Evolutionary conservation across 73 alveolate genomes (phyloP), one percentile per base, ranked within the genome.

Genomic region (Paramecium sexaurelia): DNA sequence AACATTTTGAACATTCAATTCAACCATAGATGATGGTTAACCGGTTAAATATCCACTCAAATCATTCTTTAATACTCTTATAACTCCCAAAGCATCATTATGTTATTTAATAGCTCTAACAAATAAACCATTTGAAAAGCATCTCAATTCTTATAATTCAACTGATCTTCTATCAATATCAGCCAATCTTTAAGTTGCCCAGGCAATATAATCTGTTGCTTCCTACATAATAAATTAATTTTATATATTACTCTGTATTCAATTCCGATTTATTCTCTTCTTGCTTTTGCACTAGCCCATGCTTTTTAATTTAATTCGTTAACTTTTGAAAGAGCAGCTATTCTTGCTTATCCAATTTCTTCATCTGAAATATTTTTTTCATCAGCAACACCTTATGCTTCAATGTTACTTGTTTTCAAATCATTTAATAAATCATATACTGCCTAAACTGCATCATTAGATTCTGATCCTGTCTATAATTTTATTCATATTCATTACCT

Each of bases 151-250:
- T 69, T 69, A 22, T 32, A 69, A 69, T 69, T 69, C 85, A 35
- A 69, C 55, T 27, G 85, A 69, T 69, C 85, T 69, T 69, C 85
- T 69, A 27, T 69, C 85, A 69, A 69, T 69, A 17, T 69, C 85
- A 20, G 85, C 55, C 4, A 69, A 17, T 69, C 85, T 69, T 32
- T 69, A 32, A 69, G 85, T 69, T 20, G 85, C 85, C 85, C 85
- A 69, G 2, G 26, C 56, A 8, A 69, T 69, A 27, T 69, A 69
- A 32, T 69, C 85, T 27, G 55, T 15, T 27, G 85, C 85, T 17
- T 69, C 56, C 85, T 69, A 47, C 3, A 47, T 19, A 47, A 15
- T 15, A 17, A 5, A 47, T 47, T 47, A 47, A 2, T 47, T 47
- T 5, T 4, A 4, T 4, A 35, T 35, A 35, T 11, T 47, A 47